Percentiles rank a stretch among this genome's conserved stretches.
phyloP scores from a whole-genome alignment of 176 grass and related monocot species.

The Oryza longistaminata region DNA sequence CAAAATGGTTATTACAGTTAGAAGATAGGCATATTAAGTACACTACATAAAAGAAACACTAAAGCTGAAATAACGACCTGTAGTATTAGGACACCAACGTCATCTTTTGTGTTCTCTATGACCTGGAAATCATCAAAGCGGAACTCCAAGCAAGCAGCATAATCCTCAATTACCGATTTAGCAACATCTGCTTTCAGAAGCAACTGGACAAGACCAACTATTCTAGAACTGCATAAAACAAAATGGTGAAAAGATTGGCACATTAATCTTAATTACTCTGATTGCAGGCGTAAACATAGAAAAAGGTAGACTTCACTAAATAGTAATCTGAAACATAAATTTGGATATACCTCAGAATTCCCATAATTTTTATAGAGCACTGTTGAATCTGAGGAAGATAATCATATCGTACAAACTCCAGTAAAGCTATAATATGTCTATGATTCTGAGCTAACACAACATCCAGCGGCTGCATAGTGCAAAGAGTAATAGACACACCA shows the following conservation, averaged over 20 bases:
- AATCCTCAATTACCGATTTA: slow-evolving; percentile 89
- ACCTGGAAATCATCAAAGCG: slow-evolving; percentile 88
- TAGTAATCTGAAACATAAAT: slow-evolving; percentile 18
- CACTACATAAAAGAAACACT: slow-evolving; percentile 8
- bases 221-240: slow-evolving; percentile 74
- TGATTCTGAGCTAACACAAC: slow-evolving; percentile 79
- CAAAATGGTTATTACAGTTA: slow-evolving; percentile 23
- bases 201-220: slow-evolving; percentile 80
- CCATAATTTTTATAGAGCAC: slow-evolving; percentile 91
- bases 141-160: slow-evolving; percentile 88
- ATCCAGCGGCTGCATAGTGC: slow-evolving; percentile 74
- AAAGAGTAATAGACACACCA: neutral
- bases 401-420: slow-evolving; percentile 98
- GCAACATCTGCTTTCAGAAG: slow-evolving; percentile 73
- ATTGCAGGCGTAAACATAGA: slow-evolving; percentile 10
- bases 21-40: slow-evolving; percentile 14
- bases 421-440: slow-evolving; percentile 69
- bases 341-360: slow-evolving; percentile 70
- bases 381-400: slow-evolving; percentile 85
- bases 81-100: slow-evolving; percentile 81
- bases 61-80: slow-evolving; percentile 63
- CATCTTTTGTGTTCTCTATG: slow-evolving; percentile 81
- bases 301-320: neutral
- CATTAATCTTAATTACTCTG: neutral
- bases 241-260: slow-evolving; percentile 6